Base-by-base conservation (phyloP, 1,139 yeast genomes). In the Hansenula lynferdii region DNA sequence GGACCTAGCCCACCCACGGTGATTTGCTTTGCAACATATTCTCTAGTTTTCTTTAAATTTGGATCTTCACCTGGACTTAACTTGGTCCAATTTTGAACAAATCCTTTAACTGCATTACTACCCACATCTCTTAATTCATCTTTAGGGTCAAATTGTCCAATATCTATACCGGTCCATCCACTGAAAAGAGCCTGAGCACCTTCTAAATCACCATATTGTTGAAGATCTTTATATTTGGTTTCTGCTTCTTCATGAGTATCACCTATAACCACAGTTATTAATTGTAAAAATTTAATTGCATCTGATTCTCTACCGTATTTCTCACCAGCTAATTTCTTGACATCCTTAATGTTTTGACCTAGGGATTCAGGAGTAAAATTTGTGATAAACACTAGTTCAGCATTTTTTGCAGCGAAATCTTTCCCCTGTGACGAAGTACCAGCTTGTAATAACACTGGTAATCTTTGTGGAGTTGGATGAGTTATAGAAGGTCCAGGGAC, bases 381-480 rank as follows among this genome's bases (percentile, higher is more conserved):
- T 52, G 17, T 44, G 16, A 65, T 54, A 46, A 67, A 67, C 9
- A 65, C 64, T 6, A 57, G 58, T 44, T 67, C 72, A 2, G 70
- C 71, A 48, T 65, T 60, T 41, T 59, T 58, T 15, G 72, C 72
- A 9, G 71, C 72, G 51, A 64, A 64, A 10, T 62, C 62, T 37
- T 57, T 61, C 9, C 73, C 73, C 14, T 59, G 59, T 14, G 59
- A 51, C 1, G 72, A 67, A 15, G 70, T 61, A 12, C 74, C 74
- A 3, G 73, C 73, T 48, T 68, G 73, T 32, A 67, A 54, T 33
- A 68, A 54, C 4, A 66, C 65, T 2, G 71, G 71, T n/a, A 65
- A 45, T 47, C 70, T 60, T 42, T 66, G 71, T 14, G 65, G 64
- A n/a, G 67, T 57, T 15, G 70, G 71, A 28, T 59, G 60, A n/a